Conservation (phyloP, 768 basidiomycete genomes). For the Phylloporus sp. region DNA sequence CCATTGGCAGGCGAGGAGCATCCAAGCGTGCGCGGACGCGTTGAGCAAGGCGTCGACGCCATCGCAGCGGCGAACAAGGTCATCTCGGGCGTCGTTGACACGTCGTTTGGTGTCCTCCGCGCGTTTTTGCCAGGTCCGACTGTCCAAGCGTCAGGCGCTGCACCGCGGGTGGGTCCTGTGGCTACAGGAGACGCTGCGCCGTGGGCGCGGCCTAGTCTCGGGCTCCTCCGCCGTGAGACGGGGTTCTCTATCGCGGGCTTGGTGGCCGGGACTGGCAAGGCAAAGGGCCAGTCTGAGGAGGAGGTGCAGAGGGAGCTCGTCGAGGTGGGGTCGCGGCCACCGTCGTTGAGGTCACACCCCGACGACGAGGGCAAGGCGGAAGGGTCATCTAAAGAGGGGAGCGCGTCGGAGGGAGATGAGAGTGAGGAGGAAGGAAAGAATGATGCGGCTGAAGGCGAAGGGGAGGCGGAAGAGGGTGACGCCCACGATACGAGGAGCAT, state of each 20-base stretch:
- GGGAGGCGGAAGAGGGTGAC: slow-evolving; percentile 27
- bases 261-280: slow-evolving; percentile 47
- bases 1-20: slow-evolving; percentile 45
- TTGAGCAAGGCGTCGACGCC: slow-evolving; percentile 76
- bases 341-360: slow-evolving; percentile 39
- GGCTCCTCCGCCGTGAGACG: slow-evolving; percentile 68
- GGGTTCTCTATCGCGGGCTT: slow-evolving; percentile 83
- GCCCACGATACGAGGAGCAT: slow-evolving; percentile 70
- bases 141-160: neutral
- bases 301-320: slow-evolving; percentile 49
- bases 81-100: slow-evolving; percentile 82
- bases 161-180: slow-evolving; percentile 3
- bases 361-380: slow-evolving; percentile 16
- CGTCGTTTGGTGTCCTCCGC: slow-evolving; percentile 83
- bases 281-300: slow-evolving; percentile 7
- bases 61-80: slow-evolving; percentile 78
- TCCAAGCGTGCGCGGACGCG: slow-evolving; percentile 63
- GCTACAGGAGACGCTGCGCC: too few relatives aligned
- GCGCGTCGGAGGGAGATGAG: slow-evolving; percentile 12
- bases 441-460: slow-evolving; percentile 25
- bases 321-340: slow-evolving; percentile 49
- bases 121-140: slow-evolving; percentile 59
- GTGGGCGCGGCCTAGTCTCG: slow-evolving; percentile 45
- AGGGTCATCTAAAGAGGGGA: slow-evolving; percentile 4
- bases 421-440: slow-evolving; percentile 30